Conservation (phyloP, 2,329 filamentous ascomycete genomes). For the Nemania abortiva region DNA sequence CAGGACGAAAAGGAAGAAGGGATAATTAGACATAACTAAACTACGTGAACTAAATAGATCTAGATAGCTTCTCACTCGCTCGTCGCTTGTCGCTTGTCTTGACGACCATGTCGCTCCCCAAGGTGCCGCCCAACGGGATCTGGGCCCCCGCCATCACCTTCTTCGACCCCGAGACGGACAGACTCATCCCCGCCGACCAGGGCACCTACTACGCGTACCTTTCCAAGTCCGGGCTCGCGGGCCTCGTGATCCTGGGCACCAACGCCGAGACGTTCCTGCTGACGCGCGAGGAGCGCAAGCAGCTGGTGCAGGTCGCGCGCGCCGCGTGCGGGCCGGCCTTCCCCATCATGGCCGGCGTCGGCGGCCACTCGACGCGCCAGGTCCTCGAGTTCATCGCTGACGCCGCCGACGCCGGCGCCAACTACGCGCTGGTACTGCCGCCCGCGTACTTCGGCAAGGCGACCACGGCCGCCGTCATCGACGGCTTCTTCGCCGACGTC, state of each 20-base stretch:
- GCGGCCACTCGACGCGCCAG: slow-evolving; percentile 74
- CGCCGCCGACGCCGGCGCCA: slow-evolving; percentile 69
- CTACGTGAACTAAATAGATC: not conserved
- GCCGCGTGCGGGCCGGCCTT: slow-evolving; percentile 63
- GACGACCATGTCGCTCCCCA: slow-evolving; percentile 47
- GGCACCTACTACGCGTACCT: slow-evolving; percentile 64
- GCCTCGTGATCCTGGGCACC: slow-evolving; percentile 52
- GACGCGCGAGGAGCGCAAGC: slow-evolving; percentile 69
- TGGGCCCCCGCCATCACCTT: slow-evolving; percentile 67
- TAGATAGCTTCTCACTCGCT: not conserved
- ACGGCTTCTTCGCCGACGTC: slow-evolving; percentile 70
- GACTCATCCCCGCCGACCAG: slow-evolving; percentile 59
- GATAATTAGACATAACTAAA: too few species aligned
- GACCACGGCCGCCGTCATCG: slow-evolving; percentile 67
- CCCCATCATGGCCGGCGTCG: slow-evolving; percentile 73
- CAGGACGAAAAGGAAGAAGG: slow-evolving; percentile 8
- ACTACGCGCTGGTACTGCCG: slow-evolving; percentile 72
- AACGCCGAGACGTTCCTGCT: slow-evolving; percentile 59
- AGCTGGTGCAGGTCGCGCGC: slow-evolving; percentile 68
- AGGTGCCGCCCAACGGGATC: slow-evolving; percentile 53
- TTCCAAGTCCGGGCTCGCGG: slow-evolving; percentile 52
- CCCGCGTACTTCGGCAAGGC: slow-evolving; percentile 75
- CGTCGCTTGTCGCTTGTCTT: slow-evolving; percentile 4
- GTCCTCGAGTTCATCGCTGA: slow-evolving; percentile 70
- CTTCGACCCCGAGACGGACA: slow-evolving; percentile 63